Conservation (phyloP, 106 monocot genomes). For the Allium sativum region DNA sequence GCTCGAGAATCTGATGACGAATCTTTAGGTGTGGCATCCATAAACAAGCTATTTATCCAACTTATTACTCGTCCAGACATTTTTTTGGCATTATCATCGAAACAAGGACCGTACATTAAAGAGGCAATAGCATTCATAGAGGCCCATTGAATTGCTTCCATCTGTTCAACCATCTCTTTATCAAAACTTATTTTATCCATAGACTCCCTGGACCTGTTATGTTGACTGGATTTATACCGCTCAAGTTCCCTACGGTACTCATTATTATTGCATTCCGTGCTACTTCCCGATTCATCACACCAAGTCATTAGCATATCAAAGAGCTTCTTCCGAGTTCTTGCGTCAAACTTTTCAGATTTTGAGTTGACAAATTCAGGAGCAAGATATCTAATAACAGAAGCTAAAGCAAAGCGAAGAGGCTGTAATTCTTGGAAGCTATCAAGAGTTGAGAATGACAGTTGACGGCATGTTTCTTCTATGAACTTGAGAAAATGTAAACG, state of each 20-base stretch:
- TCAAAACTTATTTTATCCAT: constrained; percentile 89
- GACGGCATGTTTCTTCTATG: constrained; percentile 75
- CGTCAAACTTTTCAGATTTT: constrained; percentile 74
- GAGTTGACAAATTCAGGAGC: constrained; percentile 90
- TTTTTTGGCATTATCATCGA: constrained; percentile 97
- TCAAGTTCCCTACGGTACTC: constrained; percentile 91
- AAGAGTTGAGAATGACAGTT: constrained; percentile 23
- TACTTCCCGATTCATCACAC: constrained; percentile 68
- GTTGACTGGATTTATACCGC: constrained; percentile 76
- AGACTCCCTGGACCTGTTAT: constrained; percentile 83
- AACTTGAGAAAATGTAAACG: constrained; percentile 73
- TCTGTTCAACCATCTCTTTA: constrained; percentile 72
- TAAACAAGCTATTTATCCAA: constrained; percentile 90
- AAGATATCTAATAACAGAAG: constrained; percentile 70
- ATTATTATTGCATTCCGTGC: constrained; percentile 41
- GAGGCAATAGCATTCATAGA: constrained; percentile 96
- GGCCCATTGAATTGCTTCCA: constrained; percentile 86
- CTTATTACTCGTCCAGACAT: constrained; percentile 67
- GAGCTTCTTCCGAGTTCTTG: constrained; percentile 49
- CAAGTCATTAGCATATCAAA: constrained; percentile 79
- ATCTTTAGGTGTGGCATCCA: constrained; percentile 52
- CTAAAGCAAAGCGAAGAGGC: constrained; percentile 80
- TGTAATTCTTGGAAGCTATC: constrained; percentile 79
- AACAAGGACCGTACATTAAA: constrained; percentile 88
- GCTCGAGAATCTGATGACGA: constrained; percentile 90